These are phyloP conservation scores for Sanguinoderma infundibulare DNA, from an alignment of 1,284 basidiomycete genomes.

Conservation along the genomic window DNA sequence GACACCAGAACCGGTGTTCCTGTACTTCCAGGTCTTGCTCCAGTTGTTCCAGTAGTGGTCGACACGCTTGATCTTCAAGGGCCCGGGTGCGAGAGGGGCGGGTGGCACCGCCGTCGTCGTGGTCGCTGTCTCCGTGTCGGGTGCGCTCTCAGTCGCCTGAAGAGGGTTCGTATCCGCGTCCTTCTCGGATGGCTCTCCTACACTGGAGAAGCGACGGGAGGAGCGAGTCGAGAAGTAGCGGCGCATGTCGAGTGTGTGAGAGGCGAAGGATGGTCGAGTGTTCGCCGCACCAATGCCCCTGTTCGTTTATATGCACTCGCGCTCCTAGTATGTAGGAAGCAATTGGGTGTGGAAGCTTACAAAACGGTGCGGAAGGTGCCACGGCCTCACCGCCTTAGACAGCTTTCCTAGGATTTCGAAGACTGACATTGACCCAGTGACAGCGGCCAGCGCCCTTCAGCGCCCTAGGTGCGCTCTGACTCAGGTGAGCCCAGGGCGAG, in stretches of 20 bases:
- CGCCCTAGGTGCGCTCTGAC: no score
- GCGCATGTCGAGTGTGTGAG: background rate
- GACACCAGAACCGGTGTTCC: conserved; percentile 56
- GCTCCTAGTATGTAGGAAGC: no score
- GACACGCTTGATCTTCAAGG: conserved; percentile 49
- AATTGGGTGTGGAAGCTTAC: no score
- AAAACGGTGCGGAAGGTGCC: no score
- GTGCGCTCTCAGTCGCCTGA: background rate
- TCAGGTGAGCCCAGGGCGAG: no score
- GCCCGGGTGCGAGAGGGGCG: background rate
- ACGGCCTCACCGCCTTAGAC: no score
- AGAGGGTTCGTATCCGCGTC: background rate
- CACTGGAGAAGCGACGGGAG: background rate
- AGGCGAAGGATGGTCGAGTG: background rate
- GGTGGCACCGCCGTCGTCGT: background rate
- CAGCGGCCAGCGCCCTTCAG: no score
- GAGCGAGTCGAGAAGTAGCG: background rate
- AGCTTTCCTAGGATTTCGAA: no score
- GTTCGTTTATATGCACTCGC: background rate
- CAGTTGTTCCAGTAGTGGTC: conserved; percentile 61
- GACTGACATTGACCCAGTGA: no score
- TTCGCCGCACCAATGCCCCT: background rate
- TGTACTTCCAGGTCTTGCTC: conserved; percentile 58
- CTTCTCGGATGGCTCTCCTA: background rate
- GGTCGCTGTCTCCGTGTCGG: background rate